Conservation (phyloP, 192 early-diverging fungal genomes). For the Linnemannia schmuckeri region DNA sequence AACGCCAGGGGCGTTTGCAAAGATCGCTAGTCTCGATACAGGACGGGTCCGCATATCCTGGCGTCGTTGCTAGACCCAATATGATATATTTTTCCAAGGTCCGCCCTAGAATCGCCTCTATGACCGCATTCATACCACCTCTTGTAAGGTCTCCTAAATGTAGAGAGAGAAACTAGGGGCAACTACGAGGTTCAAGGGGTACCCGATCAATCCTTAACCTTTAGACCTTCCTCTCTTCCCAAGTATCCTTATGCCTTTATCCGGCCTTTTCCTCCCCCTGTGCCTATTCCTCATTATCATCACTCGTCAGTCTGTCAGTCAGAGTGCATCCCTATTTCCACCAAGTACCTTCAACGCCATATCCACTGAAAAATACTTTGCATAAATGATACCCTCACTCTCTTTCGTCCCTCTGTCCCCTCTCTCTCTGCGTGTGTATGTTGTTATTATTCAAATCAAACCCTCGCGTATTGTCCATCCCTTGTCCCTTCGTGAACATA, state of each 20-base stretch:
- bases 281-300: too few relatives aligned
- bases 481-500: not conserved
- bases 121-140: not conserved
- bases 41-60: constrained; percentile 53
- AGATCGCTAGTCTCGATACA: constrained; percentile 45
- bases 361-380: not conserved
- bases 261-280: too few relatives aligned
- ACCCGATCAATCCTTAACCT: not conserved
- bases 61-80: constrained; percentile 23
- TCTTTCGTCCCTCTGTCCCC: not conserved
- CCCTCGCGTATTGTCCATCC: not conserved
- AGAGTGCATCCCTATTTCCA: not conserved
- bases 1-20: constrained; percentile 46
- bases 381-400: not conserved
- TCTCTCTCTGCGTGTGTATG: not conserved
- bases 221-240: not conserved
- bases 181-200: not conserved
- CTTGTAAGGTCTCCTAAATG: not conserved
- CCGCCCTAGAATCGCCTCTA: not conserved
- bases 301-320: too few relatives aligned
- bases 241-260: not conserved
- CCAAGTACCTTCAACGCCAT: not conserved
- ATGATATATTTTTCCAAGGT: not conserved
- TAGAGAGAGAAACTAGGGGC: not conserved
- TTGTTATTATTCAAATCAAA: too few relatives aligned